Base-by-base conservation (phyloP, 164 flowering plant genomes). In the Nelumbo lutea region DNA sequence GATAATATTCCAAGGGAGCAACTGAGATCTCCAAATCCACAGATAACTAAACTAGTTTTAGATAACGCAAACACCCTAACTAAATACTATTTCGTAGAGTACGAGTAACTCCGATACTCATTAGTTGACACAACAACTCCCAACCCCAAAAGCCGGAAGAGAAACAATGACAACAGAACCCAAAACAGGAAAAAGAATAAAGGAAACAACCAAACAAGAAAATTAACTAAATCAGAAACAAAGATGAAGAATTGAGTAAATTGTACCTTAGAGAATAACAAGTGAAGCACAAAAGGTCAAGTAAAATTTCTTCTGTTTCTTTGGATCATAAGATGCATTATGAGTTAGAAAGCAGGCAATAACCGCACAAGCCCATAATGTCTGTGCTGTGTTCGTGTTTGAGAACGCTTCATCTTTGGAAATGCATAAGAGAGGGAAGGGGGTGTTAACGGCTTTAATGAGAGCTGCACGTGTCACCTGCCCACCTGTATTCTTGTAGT, bases 381-480 rank as follows among this genome's bases (percentile, higher is more conserved):
- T 8, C 1, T 68, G 3, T 56, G 41, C 42, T 39, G 43, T 44
- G 43, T 6, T 2, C 46, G 50, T 44, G 56, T 38, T 4, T 52
- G 10, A 4, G 51, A 60, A 41, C 47, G 9, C 52, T 10, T 39
- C 27, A 8, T 40, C 53, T 13, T 15, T 58, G 56, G 44, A 27
- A 68, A 68, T 68, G 62, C 14, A 45, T 45, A 48, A 45, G 66
- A 51, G 67, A 69, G 61, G 56, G 44, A 57, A 66, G 63, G 41
- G 68, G 69, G 63, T 65, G 41, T 64, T 75, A 76, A 83, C 77
- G 74, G 80, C 76, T 79, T 79, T 74, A 79, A 79, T 78, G 75
- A 55, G 67, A 69, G 65, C 58, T 60, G 81, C 87, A 86, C 86
- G 90, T 84, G 86, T 78, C 75, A 79, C 65, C 82, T 78, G 84